Conservation (phyloP, 2,329 filamentous ascomycete genomes). For the Diaporthe caulivora region DNA sequence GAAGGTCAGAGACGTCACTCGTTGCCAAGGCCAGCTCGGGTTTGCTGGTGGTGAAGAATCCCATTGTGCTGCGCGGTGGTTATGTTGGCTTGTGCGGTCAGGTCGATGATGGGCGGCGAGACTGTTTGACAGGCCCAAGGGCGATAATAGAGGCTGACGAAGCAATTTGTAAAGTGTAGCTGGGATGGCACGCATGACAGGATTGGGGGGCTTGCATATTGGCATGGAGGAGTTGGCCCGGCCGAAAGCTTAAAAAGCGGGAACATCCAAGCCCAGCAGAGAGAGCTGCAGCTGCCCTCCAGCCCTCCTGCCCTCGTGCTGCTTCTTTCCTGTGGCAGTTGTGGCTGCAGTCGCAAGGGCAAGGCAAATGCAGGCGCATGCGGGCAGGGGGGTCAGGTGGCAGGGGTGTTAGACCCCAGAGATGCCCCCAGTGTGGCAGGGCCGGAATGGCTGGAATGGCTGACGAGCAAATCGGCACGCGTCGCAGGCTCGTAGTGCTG, state of each 20-base stretch:
- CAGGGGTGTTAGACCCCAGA: background rate
- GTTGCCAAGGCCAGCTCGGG: background rate
- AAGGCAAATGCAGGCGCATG: background rate
- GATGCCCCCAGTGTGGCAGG: too few relatives aligned
- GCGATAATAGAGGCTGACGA: slow-evolving; percentile 2
- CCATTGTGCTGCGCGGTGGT: background rate
- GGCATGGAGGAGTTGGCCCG: slow-evolving; percentile 13
- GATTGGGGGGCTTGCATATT: background rate
- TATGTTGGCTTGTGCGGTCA: background rate
- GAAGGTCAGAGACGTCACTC: background rate
- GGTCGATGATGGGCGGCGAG: background rate
- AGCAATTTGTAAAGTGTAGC: slow-evolving; percentile 11
- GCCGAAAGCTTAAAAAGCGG: slow-evolving; percentile 37
- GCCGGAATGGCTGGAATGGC: background rate
- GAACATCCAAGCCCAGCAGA: background rate
- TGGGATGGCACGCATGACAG: slow-evolving; percentile 22
- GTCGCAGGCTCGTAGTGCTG: slow-evolving; percentile 3
- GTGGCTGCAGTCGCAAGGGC: slow-evolving; percentile 16
- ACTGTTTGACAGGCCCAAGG: background rate
- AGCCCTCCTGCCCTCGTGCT: slow-evolving; percentile 1
- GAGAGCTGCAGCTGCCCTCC: background rate
- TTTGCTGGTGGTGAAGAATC: background rate
- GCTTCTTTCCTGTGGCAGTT: background rate
- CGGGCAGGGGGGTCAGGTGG: background rate
- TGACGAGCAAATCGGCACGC: slow-evolving; percentile 15